Conservation (phyloP, 305 asterid genomes). For the Solanum aculeatissimum region DNA sequence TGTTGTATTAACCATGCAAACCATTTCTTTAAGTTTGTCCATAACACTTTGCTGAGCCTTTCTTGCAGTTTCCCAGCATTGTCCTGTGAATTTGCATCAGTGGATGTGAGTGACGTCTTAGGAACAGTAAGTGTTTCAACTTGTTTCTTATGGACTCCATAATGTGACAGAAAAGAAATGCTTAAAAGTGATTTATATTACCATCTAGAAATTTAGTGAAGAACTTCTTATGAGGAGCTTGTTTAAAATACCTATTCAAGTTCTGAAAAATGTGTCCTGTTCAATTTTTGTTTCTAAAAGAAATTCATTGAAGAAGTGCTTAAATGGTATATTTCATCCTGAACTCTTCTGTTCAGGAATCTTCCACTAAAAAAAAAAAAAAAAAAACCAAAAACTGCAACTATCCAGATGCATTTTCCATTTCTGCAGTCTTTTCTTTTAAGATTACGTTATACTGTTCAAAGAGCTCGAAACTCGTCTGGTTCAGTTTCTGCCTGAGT, state of each 20-base stretch:
- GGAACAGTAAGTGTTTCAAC: constrained; percentile 71
- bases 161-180: not conserved
- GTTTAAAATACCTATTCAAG: not conserved
- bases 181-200: not conserved
- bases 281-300: not conserved
- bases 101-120: constrained; percentile 77
- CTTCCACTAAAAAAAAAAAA: not conserved
- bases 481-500: not conserved
- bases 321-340: not conserved
- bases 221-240: not conserved
- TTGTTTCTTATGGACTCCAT: not conserved
- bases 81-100: constrained; percentile 90
- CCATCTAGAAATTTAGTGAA: not conserved
- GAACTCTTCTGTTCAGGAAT: not conserved
- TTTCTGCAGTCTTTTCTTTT: not conserved
- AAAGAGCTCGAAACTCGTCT: not conserved
- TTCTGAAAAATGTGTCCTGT: not conserved
- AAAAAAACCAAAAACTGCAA: not conserved
- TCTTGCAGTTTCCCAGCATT: constrained; percentile 70
- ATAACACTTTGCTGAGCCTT: not conserved
- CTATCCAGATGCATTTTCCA: not conserved
- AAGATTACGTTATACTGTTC: not conserved
- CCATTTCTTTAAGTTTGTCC: not conserved
- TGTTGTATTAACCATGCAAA: not conserved
- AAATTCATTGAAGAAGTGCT: not conserved